Evolutionary conservation across 1,139 yeast species (phyloP).

Genomic region (Geotrichum candidum): DNA sequence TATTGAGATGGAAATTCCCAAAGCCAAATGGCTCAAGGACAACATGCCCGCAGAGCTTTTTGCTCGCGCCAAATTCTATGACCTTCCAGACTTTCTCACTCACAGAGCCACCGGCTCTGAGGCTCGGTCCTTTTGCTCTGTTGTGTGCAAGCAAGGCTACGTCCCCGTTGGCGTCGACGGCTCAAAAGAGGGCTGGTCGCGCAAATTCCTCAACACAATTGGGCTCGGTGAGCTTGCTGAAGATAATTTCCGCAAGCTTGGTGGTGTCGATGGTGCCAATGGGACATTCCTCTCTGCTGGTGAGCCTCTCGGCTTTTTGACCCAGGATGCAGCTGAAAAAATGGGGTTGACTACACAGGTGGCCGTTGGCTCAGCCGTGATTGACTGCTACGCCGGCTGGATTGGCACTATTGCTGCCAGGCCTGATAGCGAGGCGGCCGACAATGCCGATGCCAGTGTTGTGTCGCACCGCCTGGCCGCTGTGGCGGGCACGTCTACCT

Average conservation of each 20-base stretch:
- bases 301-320: slow-evolving; percentile 72
- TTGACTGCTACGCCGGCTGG: slow-evolving; percentile 99
- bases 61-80: slow-evolving; percentile 72
- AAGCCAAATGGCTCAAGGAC: slow-evolving; percentile 92
- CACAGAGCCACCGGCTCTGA: slow-evolving; percentile 85
- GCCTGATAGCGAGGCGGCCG: slow-evolving; percentile 40
- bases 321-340: slow-evolving; percentile 62
- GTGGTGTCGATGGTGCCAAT: slow-evolving; percentile 71
- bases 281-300: slow-evolving; percentile 83
- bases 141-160: slow-evolving; percentile 93
- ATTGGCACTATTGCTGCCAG: slow-evolving; percentile 95
- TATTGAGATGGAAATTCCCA: slow-evolving; percentile 95
- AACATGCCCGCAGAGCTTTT: slow-evolving; percentile 68
- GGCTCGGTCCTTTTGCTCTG: slow-evolving; percentile 80
- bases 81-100: slow-evolving; percentile 83
- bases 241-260: slow-evolving; percentile 70
- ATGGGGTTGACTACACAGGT: slow-evolving; percentile 75
- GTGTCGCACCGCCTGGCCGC: slow-evolving; percentile 89
- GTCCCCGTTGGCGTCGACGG: slow-evolving; percentile 71
- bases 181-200: slow-evolving; percentile 83
- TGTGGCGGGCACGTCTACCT: slow-evolving; percentile 96
- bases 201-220: slow-evolving; percentile 60
- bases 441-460: slow-evolving; percentile 27
- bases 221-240: slow-evolving; percentile 73
- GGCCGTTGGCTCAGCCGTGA: slow-evolving; percentile 90